Base-by-base conservation (phyloP, 441 rosid genomes). In the Populus tomentosa region DNA sequence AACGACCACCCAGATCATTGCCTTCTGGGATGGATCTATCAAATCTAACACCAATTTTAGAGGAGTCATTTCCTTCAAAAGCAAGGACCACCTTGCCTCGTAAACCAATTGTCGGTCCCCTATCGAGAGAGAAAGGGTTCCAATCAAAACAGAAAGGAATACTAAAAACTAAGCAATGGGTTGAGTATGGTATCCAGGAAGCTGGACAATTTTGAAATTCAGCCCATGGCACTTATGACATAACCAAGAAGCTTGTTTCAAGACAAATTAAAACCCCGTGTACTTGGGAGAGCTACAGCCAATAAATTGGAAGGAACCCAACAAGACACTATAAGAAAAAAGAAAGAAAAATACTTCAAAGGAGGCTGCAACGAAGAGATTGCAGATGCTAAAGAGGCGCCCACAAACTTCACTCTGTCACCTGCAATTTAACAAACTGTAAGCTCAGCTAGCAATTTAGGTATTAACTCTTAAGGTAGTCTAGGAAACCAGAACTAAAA, bases 41-140 rank as follows among this genome's bases (percentile, higher is more conserved):
- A 78, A 97, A 97, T 84, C 98, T 94, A 76, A 97, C 94, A 68
- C 99, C 98, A 78, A 97, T 82, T 82, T 97, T 97, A 50, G 98
- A 95, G 75, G 88, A 86, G 79, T 88, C 90, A 78, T 94, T 97
- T 78, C 90, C 97, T 89, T 94, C 98, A 86, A 94, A 94, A 70
- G 98, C 87, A 83, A 94, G 98, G 82, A 93, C 78, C 38, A 97
- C 98, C 89, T 88, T 92, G 65, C 99, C 99, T 78, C 97, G 94
- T 86, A 81, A 89, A 36, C 98, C 98, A 82, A 78, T 56, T 7
- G 89, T 32, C 0, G 99, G 99, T 70, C 98, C 99, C 91, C 98
- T 97, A 79, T 73, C 63, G 59, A 74, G 8, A 69, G 13, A 16
- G 14, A 74, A 62, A 75, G 32, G 67, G 66, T 26, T 46, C 33